A percentile compares a stretch with the other conserved stretches of the same genome.
Evolutionary conservation across 257 asterid genomes (phyloP).

Genomic region (Nicotiana attenuata): DNA sequence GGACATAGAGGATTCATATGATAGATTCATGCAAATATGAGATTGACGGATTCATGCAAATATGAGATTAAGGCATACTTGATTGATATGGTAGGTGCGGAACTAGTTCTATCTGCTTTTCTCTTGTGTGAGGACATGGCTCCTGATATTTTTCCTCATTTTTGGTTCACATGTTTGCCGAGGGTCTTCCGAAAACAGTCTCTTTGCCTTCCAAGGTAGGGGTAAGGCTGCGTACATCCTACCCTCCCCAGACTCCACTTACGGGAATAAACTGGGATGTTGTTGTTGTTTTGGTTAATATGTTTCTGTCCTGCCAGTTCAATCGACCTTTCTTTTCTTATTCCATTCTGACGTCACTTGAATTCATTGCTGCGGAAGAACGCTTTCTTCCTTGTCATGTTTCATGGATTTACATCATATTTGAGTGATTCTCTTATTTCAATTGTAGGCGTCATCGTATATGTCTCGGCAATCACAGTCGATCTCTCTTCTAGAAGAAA

Average conservation of each 20-base stretch:
- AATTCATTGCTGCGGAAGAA: not conserved
- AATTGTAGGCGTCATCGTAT: slow-evolving; percentile 71
- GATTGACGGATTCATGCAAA: not conserved
- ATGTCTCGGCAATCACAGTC: slow-evolving; percentile 79
- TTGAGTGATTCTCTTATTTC: not conserved
- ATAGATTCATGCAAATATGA: not conserved
- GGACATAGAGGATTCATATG: not conserved
- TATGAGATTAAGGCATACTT: not conserved
- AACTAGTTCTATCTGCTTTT: not conserved
- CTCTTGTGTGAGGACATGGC: not conserved
- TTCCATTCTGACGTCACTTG: not conserved
- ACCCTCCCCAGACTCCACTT: too few species aligned
- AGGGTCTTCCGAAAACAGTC: too few species aligned
- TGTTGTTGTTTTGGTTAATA: not conserved
- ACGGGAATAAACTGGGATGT: too few species aligned
- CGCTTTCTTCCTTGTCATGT: not conserved
- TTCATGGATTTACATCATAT: not conserved
- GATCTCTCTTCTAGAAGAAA: slow-evolving; percentile 71
- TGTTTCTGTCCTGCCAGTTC: not conserved
- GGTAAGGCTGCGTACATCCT: too few species aligned
- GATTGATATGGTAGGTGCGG: not conserved
- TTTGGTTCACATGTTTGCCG: not conserved
- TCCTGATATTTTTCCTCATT: not conserved
- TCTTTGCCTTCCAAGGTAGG: too few species aligned
- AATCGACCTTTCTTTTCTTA: not conserved